Percentiles rank a stretch among this genome's conserved stretches.
phyloP scores from a whole-genome alignment of 164 flowering plant species.

The Magnolia officinalis region DNA sequence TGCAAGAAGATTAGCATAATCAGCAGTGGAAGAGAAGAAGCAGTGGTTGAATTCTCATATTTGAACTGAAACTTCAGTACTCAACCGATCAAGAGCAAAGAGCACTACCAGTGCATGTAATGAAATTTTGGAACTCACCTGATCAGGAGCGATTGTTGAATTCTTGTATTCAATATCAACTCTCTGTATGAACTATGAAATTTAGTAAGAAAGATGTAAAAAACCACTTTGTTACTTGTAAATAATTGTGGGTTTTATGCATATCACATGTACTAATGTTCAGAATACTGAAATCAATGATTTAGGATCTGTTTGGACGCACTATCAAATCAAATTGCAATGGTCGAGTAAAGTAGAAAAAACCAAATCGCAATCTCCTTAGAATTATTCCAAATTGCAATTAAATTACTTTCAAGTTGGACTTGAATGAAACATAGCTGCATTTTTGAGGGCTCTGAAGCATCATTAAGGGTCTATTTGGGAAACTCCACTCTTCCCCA shows the following conservation, averaged over 20 bases:
- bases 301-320: neutral
- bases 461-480: neutral
- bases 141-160: constrained; percentile 71
- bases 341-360: neutral
- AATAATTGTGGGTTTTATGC: neutral
- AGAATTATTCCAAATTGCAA: neutral
- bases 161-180: constrained; percentile 60
- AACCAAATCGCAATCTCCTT: neutral
- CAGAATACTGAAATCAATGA: neutral
- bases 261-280: neutral
- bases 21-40: neutral
- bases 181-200: constrained; percentile 42
- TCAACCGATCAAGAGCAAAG: neutral
- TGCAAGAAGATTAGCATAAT: constrained; percentile 16
- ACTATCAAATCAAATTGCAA: neutral
- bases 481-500: neutral
- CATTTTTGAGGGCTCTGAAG: neutral
- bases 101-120: neutral
- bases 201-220: neutral
- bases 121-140: constrained; percentile 37
- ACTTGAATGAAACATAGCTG: neutral
- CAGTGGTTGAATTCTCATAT: neutral
- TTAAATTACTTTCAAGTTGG: too few relatives aligned
- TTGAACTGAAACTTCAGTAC: neutral
- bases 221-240: neutral